A percentile compares a stretch with the other conserved stretches of the same genome.
Evolutionary conservation across 305 asterid genomes (phyloP).

Genomic region (Andrographis paniculata): DNA sequence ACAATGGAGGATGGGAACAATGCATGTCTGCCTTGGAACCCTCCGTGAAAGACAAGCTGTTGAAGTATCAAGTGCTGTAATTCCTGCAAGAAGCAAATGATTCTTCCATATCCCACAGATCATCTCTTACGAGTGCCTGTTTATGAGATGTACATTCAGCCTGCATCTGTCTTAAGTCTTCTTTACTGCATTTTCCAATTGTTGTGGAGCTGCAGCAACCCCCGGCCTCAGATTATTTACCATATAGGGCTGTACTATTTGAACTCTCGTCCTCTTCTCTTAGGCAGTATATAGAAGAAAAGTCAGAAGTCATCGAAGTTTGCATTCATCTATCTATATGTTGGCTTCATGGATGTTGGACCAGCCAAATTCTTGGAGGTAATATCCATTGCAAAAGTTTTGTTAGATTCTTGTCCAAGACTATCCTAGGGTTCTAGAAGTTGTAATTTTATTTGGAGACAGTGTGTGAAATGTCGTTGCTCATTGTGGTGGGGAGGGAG

Average conservation of each 20-base stretch:
- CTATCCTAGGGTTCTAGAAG: constrained; percentile 12
- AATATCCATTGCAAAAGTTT: constrained; percentile 16
- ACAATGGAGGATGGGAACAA: constrained; percentile 81
- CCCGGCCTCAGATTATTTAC: constrained; percentile 10
- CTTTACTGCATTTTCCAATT: too few relatives aligned
- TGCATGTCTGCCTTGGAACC: constrained; percentile 77
- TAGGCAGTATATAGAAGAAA: constrained; percentile 17
- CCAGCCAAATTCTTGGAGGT: constrained; percentile 11
- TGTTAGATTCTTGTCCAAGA: constrained; percentile 17
- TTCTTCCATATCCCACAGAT: constrained; percentile 23
- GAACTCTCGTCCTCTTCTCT: constrained; percentile 13
- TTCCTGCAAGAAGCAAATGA: constrained; percentile 4
- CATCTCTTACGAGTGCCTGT: constrained; percentile 20
- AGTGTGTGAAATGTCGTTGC: constrained; percentile 10
- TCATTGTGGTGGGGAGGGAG: constrained; percentile 16
- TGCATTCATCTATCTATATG: constrained; percentile 10
- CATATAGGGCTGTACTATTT: constrained; percentile 33
- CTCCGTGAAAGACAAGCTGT: constrained; percentile 54
- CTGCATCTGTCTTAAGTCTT: constrained; percentile 15
- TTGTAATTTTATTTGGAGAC: constrained; percentile 3
- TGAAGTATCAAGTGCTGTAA: constrained; percentile 41
- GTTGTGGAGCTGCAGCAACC: too few relatives aligned
- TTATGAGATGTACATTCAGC: constrained; percentile 25
- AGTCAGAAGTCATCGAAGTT: constrained; percentile 8
- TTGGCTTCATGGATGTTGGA: constrained; percentile 17